A percentile compares a stretch with the other conserved stretches of the same genome.
phyloP scores from a whole-genome alignment of 306 rosid species.

The Delonix regia region DNA sequence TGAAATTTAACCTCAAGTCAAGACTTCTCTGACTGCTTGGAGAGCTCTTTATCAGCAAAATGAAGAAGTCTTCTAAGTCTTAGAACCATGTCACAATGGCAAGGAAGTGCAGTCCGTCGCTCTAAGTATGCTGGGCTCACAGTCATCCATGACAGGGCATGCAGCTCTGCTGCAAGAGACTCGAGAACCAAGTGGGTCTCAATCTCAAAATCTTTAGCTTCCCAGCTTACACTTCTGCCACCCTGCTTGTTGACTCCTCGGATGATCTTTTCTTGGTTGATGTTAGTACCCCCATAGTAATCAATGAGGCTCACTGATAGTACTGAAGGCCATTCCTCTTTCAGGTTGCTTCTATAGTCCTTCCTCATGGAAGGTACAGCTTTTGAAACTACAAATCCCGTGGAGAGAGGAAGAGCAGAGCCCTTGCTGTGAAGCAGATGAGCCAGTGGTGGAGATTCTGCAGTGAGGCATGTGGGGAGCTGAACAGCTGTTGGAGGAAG shows the following conservation, averaged over 20 bases:
- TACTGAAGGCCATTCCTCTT: constrained; percentile 95
- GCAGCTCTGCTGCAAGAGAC: constrained; percentile 92
- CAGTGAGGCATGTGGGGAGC: constrained; percentile 96
- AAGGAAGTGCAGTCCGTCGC: constrained; percentile 88
- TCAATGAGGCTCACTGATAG: constrained; percentile 90
- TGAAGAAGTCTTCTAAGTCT: constrained; percentile 93
- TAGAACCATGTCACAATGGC: constrained; percentile 97
- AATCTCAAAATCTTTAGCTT: constrained; percentile 71
- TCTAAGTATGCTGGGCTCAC: constrained; percentile 90
- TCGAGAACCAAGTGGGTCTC: constrained; percentile 87
- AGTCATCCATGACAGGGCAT: constrained; percentile 97
- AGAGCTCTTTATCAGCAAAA: constrained; percentile 92
- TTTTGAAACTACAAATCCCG: constrained; percentile 91
- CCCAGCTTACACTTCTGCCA: constrained; percentile 70
- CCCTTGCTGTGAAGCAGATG: constrained; percentile 99
- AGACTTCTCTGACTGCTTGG: constrained; percentile 69
- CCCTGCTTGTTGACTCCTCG: constrained; percentile 68
- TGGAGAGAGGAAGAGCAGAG: constrained; percentile 88
- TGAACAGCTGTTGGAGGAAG: constrained; percentile 91
- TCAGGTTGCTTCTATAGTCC: constrained; percentile 71
- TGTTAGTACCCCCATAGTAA: constrained; percentile 78
- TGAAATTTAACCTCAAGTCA: constrained; percentile 40
- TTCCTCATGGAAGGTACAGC: constrained; percentile 90
- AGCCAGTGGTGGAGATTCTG: constrained; percentile 97
- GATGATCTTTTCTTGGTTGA: constrained; percentile 65